Conservation (phyloP, 306 rosid genomes). For the Lagenaria siceraria region DNA sequence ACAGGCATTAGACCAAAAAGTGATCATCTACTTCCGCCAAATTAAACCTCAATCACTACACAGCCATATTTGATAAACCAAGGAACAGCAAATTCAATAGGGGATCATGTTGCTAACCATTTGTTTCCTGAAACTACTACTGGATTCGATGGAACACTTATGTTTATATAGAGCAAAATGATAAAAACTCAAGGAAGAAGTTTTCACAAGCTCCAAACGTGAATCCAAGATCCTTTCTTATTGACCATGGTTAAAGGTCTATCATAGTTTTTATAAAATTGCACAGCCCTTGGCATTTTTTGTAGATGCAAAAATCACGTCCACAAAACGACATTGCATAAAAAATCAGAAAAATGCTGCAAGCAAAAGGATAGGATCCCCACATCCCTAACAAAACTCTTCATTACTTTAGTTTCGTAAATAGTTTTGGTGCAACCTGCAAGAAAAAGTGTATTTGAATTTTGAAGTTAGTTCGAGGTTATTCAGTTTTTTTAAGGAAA, state of each 20-base stretch:
- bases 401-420: constrained; percentile 50
- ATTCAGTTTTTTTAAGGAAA: too few species aligned
- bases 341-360: constrained; percentile 2
- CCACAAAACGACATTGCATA: not conserved
- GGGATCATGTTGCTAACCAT: not conserved
- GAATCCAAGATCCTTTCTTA: constrained; percentile 10
- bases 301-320: constrained; percentile 1
- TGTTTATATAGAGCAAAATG: not conserved
- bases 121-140: not conserved
- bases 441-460: constrained; percentile 2
- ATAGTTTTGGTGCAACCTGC: constrained; percentile 83
- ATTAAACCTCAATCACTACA: not conserved
- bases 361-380: not conserved
- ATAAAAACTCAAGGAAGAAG: not conserved
- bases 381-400: constrained; percentile 12
- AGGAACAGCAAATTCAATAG: not conserved
- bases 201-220: not conserved
- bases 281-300: constrained; percentile 3
- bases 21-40: not conserved
- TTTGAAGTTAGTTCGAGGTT: not conserved
- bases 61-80: not conserved
- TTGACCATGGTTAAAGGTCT: constrained; percentile 7
- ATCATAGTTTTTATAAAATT: not conserved
- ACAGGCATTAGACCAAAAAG: not conserved
- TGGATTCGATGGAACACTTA: not conserved